These are phyloP conservation scores for Pythium plurisporium DNA, from an alignment of 352 stramenopile species.

Conservation along the genomic window DNA sequence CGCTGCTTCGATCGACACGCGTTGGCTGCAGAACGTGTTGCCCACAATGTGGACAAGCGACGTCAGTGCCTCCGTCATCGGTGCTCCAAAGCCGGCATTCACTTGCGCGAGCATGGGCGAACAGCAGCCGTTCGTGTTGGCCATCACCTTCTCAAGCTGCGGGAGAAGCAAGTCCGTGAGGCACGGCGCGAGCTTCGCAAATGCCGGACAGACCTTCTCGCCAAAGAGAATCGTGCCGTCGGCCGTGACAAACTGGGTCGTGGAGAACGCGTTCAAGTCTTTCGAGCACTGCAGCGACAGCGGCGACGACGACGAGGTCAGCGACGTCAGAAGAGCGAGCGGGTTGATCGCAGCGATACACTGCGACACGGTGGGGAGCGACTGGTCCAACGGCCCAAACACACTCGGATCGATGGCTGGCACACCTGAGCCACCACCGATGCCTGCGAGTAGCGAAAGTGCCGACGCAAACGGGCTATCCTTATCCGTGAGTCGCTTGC, in stretches of 20 bases:
- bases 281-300: background rate
- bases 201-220: background rate
- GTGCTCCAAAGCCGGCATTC: background rate
- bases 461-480: background rate
- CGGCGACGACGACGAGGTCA: background rate
- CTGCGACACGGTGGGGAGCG: constrained; percentile 4
- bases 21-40: constrained; percentile 6
- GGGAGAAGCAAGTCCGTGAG: constrained; percentile 5
- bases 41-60: background rate
- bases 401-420: background rate
- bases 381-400: background rate
- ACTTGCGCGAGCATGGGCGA: background rate
- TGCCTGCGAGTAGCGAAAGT: background rate
- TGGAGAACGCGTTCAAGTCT: background rate
- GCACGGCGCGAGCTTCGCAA: constrained; percentile 1
- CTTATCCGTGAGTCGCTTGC: constrained; percentile 7
- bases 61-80: background rate
- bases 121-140: background rate
- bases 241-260: background rate
- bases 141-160: background rate
- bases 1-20: background rate
- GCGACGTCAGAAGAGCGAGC: background rate
- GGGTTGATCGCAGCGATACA: constrained; percentile 3
- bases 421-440: background rate
- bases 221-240: background rate